Evolutionary conservation across 768 basidiomycete genomes (phyloP), one percentile per base, ranked within the genome.

Genomic region (Lactarius tabidus): DNA sequence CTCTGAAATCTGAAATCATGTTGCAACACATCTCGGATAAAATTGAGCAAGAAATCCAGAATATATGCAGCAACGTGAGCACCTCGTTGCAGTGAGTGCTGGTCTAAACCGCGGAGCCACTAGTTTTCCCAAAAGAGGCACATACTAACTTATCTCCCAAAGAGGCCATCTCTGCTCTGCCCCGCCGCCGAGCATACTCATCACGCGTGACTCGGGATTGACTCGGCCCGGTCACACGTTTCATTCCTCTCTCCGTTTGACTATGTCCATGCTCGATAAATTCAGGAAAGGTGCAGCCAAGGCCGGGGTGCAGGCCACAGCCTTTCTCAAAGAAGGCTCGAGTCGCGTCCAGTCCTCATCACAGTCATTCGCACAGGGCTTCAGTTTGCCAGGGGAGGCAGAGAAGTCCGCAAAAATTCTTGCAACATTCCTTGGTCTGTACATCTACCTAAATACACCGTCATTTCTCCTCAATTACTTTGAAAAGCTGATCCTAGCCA

Each of bases 391-490:
- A 23, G 93, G 92, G 65, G 95, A 98, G 75, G 90, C 93, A 48
- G 90, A 94, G 66, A 97, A 97, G 74, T 93, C 95, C 0, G 93
- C 95, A 18, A 91, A 89, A 76, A 98, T 96, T 71, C 78, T 98
- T 35, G 87, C 86, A 67, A 87, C 86, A 68, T 98, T 98, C 81
- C 80, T 96, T n/a, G 95, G 93, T 93, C 73, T 61, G 81, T 70
- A 12, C 35, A 8, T 62, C 20, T 36, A 48, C 28, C 36, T 8
- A 23, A 36, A 20, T 45, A 26, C 12, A 55, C 43, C 23, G 57
- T 20, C 59, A 26, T 36, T 23, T 17, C n/a, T 56, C 10, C 18
- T 53, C 39, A 62, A 43, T 48, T 23, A 18, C 51, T 60, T 38
- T 72, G 36, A 51, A 35, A 69, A 95, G 95, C 95, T 65, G 88